Percentiles rank a stretch among this genome's conserved stretches.
Evolutionary conservation across 768 basidiomycete genomes (phyloP).

Genomic region (Psilocybe tampanensis): DNA sequence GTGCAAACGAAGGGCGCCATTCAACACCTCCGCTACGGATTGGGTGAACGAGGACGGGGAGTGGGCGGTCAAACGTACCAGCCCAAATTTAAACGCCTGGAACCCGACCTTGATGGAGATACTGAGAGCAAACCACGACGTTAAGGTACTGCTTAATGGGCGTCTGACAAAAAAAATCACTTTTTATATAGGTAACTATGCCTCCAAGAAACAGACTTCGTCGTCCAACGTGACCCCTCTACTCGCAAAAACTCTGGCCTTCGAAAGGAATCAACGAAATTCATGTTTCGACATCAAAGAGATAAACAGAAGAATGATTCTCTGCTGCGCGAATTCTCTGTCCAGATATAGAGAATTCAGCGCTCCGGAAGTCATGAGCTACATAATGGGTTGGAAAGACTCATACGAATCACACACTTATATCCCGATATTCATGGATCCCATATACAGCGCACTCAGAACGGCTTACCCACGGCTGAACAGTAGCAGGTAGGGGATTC

Average conservation of each 20-base stretch:
- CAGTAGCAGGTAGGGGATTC: no score
- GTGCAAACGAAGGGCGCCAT: not conserved
- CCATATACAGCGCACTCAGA: conserved; percentile 13
- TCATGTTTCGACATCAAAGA: conserved; percentile 13
- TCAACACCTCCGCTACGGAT: not conserved
- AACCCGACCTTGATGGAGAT: not conserved
- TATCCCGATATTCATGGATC: conserved; percentile 34
- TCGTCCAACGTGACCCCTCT: not conserved
- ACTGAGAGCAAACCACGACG: not conserved
- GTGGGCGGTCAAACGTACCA: not conserved
- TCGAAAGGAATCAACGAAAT: not conserved
- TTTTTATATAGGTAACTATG: not conserved
- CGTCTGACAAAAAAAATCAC: not conserved
- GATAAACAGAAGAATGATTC: conserved; percentile 29
- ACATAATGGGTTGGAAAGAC: conserved; percentile 47
- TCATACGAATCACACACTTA: conserved; percentile 37
- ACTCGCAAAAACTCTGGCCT: not conserved
- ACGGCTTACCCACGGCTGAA: not conserved
- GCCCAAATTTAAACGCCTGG: not conserved
- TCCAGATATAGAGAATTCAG: conserved; percentile 37
- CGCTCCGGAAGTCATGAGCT: conserved; percentile 36
- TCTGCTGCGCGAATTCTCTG: conserved; percentile 32
- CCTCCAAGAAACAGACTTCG: not conserved
- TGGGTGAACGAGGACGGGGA: not conserved
- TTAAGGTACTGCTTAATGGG: not conserved